These are phyloP conservation scores for Isabelozyma rhagii DNA, from an alignment of 805 yeast species.

Conservation along the genomic window DNA sequence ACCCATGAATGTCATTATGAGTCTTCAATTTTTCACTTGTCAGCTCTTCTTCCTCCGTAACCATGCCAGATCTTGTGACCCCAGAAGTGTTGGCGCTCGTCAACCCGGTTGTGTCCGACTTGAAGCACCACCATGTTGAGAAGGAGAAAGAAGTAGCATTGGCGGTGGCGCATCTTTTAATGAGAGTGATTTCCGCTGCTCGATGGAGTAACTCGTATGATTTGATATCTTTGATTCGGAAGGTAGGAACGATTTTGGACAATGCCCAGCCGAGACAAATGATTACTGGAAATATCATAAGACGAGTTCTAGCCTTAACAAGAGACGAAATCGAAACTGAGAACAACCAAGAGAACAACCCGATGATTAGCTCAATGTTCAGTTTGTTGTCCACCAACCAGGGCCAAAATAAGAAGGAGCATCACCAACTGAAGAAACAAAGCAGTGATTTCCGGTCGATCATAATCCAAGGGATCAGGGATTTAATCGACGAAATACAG, in stretches of 20 bases:
- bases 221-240: conserved; percentile 66
- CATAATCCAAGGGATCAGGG: conserved; percentile 88
- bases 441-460: conserved; percentile 73
- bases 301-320: conserved; percentile 82
- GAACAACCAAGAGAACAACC: conserved; percentile 31
- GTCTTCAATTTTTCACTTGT: background rate
- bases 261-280: conserved; percentile 88
- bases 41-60: background rate
- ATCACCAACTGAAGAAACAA: conserved; percentile 37
- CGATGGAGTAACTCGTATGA: conserved; percentile 82
- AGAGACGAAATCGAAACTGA: conserved; percentile 78
- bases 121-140: conserved; percentile 79
- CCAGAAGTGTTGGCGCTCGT: conserved; percentile 34
- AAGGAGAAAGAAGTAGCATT: conserved; percentile 84
- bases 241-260: conserved; percentile 65
- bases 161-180: conserved; percentile 80
- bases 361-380: conserved; percentile 83
- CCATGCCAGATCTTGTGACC: conserved; percentile 7
- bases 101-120: conserved; percentile 42
- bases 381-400: conserved; percentile 61
- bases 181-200: conserved; percentile 84
- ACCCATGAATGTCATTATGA: background rate
- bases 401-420: conserved; percentile 18
- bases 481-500: conserved; percentile 85
- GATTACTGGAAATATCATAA: conserved; percentile 83